Percentiles rank a stretch among this genome's conserved stretches.
Conservation (phyloP, 176 grass and related monocot species). For the Avena insularis region DNA sequence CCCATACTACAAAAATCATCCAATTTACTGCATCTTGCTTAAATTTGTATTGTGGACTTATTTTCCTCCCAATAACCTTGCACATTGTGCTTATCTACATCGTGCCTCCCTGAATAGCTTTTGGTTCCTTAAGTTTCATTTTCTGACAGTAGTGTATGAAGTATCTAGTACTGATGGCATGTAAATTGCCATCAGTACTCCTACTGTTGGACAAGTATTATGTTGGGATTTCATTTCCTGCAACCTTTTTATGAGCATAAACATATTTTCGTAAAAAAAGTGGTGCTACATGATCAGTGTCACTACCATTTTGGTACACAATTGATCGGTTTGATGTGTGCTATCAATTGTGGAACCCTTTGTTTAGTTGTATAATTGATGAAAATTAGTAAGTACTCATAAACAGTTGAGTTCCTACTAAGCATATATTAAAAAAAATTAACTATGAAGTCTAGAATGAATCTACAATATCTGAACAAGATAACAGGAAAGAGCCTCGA, state of each 20-base stretch:
- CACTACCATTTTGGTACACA: neutral
- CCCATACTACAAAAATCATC: neutral
- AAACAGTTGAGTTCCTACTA: neutral
- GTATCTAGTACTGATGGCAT: slow-evolving; percentile 3
- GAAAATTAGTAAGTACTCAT: neutral
- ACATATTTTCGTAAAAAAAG: neutral
- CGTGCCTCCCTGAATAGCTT: neutral
- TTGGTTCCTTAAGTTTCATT: slow-evolving; percentile 6
- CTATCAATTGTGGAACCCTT: neutral
- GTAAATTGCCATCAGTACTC: too few species aligned
- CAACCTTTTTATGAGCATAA: slow-evolving; percentile 3
- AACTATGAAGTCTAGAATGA: neutral
- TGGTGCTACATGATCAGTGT: neutral
- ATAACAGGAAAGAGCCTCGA: neutral
- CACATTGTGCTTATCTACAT: neutral
- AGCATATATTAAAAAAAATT: neutral
- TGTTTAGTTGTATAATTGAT: neutral
- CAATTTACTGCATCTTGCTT: neutral
- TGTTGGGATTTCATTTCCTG: slow-evolving; percentile 7
- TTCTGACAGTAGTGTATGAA: slow-evolving; percentile 3
- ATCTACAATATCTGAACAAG: neutral
- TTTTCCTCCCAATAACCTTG: neutral
- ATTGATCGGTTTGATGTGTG: neutral
- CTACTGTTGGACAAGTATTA: neutral
- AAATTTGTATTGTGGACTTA: neutral